Evolutionary conservation across 1,284 basidiomycete species (phyloP).

Genomic region (Vanrija pseudolonga): DNA sequence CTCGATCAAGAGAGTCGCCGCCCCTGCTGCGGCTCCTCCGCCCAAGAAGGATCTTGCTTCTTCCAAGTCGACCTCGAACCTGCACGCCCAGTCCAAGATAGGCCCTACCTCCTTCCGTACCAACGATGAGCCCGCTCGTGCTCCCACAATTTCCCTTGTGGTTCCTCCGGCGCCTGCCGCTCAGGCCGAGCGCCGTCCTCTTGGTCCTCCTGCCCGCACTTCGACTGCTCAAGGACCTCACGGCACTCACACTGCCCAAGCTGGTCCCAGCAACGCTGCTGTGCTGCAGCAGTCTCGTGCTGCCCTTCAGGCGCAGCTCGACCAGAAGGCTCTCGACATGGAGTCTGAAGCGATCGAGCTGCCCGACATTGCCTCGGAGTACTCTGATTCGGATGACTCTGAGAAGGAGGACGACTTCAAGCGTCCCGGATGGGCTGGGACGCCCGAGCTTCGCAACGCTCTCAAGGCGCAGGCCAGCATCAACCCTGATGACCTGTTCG

Average conservation of each 20-base stretch:
- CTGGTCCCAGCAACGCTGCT: conserved; percentile 50
- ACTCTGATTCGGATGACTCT: conserved; percentile 91
- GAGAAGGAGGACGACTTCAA: conserved; percentile 56
- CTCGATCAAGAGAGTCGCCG: conserved; percentile 10
- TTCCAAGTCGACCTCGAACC: not conserved
- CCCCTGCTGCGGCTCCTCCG: not conserved
- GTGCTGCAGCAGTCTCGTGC: conserved; percentile 43
- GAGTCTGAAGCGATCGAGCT: conserved; percentile 70
- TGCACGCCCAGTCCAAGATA: conserved; percentile 14
- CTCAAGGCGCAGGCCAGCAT: conserved; percentile 73
- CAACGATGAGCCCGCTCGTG: conserved; percentile 23
- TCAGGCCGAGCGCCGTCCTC: conserved; percentile 12
- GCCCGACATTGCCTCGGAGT: conserved; percentile 90
- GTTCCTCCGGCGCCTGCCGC: not conserved
- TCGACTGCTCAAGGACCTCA: not conserved
- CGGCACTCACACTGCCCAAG: not conserved
- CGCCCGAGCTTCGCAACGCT: conserved; percentile 72
- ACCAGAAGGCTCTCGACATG: conserved; percentile 52
- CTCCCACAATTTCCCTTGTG: conserved; percentile 5
- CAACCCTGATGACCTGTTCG: conserved; percentile 91
- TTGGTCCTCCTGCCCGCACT: conserved; percentile 41
- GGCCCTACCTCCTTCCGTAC: conserved; percentile 28
- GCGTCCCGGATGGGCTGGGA: conserved; percentile 83
- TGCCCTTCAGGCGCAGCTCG: conserved; percentile 44
- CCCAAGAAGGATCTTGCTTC: conserved; percentile 26